Evolutionary conservation across 2,329 filamentous ascomycete species (phyloP), one percentile per base, ranked within the genome.

Genomic region (Xylariaceae sp.): DNA sequence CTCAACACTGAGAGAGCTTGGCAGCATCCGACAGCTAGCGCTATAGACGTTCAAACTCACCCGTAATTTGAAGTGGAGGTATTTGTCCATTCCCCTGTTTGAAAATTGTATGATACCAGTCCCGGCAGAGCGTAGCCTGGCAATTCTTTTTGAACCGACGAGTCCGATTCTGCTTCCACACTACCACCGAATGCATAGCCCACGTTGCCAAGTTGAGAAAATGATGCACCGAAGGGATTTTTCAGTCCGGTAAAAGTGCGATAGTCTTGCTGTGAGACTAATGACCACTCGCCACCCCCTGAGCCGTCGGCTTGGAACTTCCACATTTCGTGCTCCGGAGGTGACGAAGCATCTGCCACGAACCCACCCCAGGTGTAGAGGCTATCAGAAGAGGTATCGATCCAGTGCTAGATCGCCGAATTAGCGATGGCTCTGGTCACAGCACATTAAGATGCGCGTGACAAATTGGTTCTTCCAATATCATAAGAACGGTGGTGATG

Each of bases 291-390:
- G 11, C 68, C 68, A 14, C 63, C 63, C 12, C 68, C 67, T 5
- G 48, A 44, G n/a, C 60, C 60, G 51, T 70, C 64, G 10, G 60
- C 58, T 1, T 48, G 49, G 51, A 71, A 65, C 31, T 60, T 54
- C 67, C 68, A 71, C 12, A 68, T 50, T 36, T 60, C 56, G 19
- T 64, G 58, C 9, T 49, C 43, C 10, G 63, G 61, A 0, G 63
- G 61, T 0, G 62, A 58, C 12, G 58, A 40, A 4, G 39, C 55
- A 44, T 47, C 42, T 18, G 57, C 56, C 6, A 56, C 59, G 46
- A 53, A 58, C 6, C 69, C 69, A 31, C 63, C 68, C 62, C 66
- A 72, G 10, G 62, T 58, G 51, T 68, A 71, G 33, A 71, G 61
- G 11, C 57, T 57, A 14, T 58, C 53, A 14, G 55, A 56, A 6